Conservation (phyloP, 768 basidiomycete species). For the Phanerodontia chrysosporium region DNA sequence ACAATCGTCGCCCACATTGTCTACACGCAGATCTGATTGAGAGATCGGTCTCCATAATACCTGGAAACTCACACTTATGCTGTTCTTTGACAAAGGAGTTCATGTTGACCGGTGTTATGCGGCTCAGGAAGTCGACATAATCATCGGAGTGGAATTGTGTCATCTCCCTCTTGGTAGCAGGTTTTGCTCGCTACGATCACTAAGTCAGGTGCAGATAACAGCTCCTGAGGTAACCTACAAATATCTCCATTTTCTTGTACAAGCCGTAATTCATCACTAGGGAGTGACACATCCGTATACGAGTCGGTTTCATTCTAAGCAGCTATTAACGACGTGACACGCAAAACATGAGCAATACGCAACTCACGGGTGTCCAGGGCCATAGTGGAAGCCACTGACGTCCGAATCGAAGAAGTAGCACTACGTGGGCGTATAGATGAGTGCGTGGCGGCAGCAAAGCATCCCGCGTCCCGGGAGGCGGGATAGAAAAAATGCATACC, state of each 20-base stretch:
- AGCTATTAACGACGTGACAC: conserved; percentile 15
- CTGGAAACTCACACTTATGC: conserved; percentile 68
- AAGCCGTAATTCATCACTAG: conserved; percentile 99
- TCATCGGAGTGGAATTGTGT: conserved; percentile 99
- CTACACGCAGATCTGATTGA: conserved; percentile 34
- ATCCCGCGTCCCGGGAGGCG: neutral
- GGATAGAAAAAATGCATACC: conserved; percentile 44
- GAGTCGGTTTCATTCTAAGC: conserved; percentile 89
- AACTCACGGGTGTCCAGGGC: conserved; percentile 88
- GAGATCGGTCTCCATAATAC: neutral
- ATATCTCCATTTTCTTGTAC: conserved; percentile 99
- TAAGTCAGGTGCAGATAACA: neutral
- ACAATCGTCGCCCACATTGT: conserved; percentile 98
- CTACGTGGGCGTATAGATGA: conserved; percentile 32
- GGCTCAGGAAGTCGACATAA: conserved; percentile 94
- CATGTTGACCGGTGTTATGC: conserved; percentile 95
- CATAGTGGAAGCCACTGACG: conserved; percentile 98
- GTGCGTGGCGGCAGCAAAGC: conserved; percentile 1
- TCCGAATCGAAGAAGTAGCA: conserved; percentile 99
- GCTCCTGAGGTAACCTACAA: conserved; percentile 54
- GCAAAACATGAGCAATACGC: conserved; percentile 2
- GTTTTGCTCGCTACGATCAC: conserved; percentile 82
- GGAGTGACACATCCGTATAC: conserved; percentile 99
- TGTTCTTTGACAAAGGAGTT: conserved; percentile 91
- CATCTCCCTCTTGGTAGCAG: conserved; percentile 99